Percentiles rank a stretch among this genome's conserved stretches.
These are phyloP conservation scores for Coriaria nepalensis DNA, from an alignment of 306 rosid genomes.

Conservation along the genomic window DNA sequence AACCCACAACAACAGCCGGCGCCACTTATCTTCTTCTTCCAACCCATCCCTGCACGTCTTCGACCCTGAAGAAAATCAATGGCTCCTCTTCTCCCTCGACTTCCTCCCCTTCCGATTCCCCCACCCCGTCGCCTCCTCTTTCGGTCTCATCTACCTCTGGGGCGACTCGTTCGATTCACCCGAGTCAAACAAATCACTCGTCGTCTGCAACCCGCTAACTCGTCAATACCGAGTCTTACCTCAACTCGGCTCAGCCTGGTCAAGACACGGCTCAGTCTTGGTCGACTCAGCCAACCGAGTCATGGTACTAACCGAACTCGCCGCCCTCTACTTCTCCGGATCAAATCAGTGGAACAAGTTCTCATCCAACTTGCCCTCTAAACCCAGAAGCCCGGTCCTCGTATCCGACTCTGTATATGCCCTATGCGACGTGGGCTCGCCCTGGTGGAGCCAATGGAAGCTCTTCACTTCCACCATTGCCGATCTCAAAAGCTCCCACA, in stretches of 20 bases:
- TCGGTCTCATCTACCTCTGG: slow-evolving; percentile 79
- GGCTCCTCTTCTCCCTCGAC: slow-evolving; percentile 56
- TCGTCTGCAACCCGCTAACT: slow-evolving; percentile 71
- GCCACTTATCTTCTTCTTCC: slow-evolving; percentile 17
- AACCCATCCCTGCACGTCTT: slow-evolving; percentile 38
- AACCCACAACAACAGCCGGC: slow-evolving; percentile 5
- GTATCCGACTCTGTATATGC: slow-evolving; percentile 51
- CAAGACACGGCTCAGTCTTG: slow-evolving; percentile 75
- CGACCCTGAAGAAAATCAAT: slow-evolving; percentile 39
- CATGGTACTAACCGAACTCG: slow-evolving; percentile 78
- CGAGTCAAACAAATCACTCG: slow-evolving; percentile 37
- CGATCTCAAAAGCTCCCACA: slow-evolving; percentile 15
- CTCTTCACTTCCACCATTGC: slow-evolving; percentile 38
- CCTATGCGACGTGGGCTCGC: slow-evolving; percentile 85
- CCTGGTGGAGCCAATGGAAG: slow-evolving; percentile 88
- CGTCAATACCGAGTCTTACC: slow-evolving; percentile 59
- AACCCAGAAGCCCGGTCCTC: slow-evolving; percentile 78
- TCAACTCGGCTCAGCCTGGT: slow-evolving; percentile 90
- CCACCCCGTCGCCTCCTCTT: slow-evolving; percentile 78
- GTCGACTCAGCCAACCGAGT: slow-evolving; percentile 55
- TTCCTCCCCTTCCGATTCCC: slow-evolving; percentile 68
- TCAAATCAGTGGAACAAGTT: slow-evolving; percentile 46
- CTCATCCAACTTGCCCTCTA: slow-evolving; percentile 69
- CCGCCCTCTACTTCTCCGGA: slow-evolving; percentile 55
- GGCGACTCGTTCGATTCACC: slow-evolving; percentile 35